A percentile compares a stretch with the other conserved stretches of the same genome.
phyloP scores from a whole-genome alignment of 2,329 filamentous ascomycete genomes.

The Magnaporthales sp. region DNA sequence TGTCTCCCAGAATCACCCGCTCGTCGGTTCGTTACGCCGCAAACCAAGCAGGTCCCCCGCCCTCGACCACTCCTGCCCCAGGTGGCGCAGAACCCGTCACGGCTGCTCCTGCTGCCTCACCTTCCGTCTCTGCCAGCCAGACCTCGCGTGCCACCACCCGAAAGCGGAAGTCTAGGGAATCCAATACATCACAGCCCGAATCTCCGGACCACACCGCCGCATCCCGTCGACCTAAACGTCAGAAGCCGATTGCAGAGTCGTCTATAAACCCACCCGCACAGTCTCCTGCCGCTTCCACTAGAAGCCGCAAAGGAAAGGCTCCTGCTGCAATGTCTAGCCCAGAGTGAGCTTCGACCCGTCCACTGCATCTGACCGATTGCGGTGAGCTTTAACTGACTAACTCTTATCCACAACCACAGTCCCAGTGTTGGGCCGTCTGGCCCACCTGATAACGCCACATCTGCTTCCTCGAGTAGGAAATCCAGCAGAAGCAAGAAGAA shows the following conservation, averaged over 20 bases:
- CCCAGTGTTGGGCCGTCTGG: conserved; percentile 28
- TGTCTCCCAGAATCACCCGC: conserved; percentile 95
- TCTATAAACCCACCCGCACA: conserved; percentile 13
- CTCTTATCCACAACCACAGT: conserved; percentile 9
- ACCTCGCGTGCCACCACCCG: conserved; percentile 42
- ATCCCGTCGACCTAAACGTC: conserved; percentile 60
- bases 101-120: conserved; percentile 31
- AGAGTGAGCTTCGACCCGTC: conserved; percentile 41
- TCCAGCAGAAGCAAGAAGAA: conserved; percentile 63
- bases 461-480: conserved; percentile 62
- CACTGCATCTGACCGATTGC: background rate
- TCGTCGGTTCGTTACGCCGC: conserved; percentile 87
- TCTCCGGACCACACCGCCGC: conserved; percentile 24
- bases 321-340: conserved; percentile 62
- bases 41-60: conserved; percentile 41
- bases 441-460: conserved; percentile 49
- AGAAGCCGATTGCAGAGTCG: conserved; percentile 27
- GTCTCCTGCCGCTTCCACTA: conserved; percentile 29
- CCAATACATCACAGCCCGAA: conserved; percentile 34
- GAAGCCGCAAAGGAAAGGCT: conserved; percentile 53
- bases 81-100: conserved; percentile 19
- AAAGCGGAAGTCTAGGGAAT: conserved; percentile 67
- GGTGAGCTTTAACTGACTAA: background rate
- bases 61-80: conserved; percentile 4
- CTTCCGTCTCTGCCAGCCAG: conserved; percentile 25